Evolutionary conservation across 2,329 filamentous ascomycete species (phyloP), one percentile per base, ranked within the genome.

Genomic region (Zarea fungicola): DNA sequence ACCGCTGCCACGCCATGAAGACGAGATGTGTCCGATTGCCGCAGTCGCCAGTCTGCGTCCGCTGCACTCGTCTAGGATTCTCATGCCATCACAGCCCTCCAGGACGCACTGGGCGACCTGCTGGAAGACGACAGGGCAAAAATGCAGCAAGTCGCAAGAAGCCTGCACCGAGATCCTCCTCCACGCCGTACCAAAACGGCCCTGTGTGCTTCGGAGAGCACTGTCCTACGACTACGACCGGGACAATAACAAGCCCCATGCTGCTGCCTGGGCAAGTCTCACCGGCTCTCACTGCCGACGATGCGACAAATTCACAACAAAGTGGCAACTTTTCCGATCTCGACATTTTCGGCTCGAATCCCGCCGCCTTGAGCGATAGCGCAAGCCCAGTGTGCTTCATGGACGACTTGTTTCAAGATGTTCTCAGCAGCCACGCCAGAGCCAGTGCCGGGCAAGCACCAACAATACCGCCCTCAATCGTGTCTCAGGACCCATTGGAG

Each of bases 1-100:
- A 51, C 22, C 49, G 49, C 7, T 51, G 49, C 8, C 49, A 51
- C 21, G 28, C 49, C 8, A 48, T 51, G 49, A 51, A 51, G 37
- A 51, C 49, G 21, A 35, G 43, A 42, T 51, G 49, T 10, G 42
- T 47, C 10, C 49, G 49, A 37, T 36, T 37, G 14, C 36, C 49
- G 1, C 16, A 23, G 9, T 47, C 43, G 18, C 49, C 42, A 32
- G 37, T 45, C 42, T 51, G 49, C n/a, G 42, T 47, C 8, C 35
- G 49, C 22, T 51, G 49, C 37, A 46, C 31, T 10, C 42, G 49
- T 3, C 43, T 51, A 6, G 37, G 31, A 4, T 46, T 48, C 22
- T 31, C 42, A 6, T 51, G 49, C 29, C 42, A 51, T 16, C 48
- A 51, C 28, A 47, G 42, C 23, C 49, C 49, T 22, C 49, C 49